Conservation (phyloP, 1,139 yeast species). For the Kodamaea anthophila region DNA sequence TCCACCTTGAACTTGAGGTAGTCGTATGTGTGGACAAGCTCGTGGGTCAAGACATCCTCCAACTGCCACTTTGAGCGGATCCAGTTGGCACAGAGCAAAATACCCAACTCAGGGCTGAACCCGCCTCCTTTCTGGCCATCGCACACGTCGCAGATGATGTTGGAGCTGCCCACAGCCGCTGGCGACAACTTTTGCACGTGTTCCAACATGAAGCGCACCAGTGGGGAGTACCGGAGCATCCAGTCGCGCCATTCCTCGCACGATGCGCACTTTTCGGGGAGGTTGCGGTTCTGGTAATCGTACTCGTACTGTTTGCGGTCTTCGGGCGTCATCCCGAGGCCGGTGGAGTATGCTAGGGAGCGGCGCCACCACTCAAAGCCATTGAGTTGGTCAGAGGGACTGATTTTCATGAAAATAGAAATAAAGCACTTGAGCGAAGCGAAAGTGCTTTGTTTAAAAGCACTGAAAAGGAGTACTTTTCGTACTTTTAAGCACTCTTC, state of each 20-base stretch:
- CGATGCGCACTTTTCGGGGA: conserved; percentile 29
- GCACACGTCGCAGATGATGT: conserved; percentile 78
- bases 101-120: conserved; percentile 84
- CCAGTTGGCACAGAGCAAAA: conserved; percentile 81
- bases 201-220: conserved; percentile 81
- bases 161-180: conserved; percentile 17
- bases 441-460: no score
- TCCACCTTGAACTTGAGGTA: conserved; percentile 81
- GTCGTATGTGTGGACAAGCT: conserved; percentile 89
- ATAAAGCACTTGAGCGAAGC: background rate
- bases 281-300: conserved; percentile 44
- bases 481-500: no score
- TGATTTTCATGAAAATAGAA: conserved; percentile 2
- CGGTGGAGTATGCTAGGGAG: conserved; percentile 65
- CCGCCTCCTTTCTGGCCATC: conserved; percentile 90
- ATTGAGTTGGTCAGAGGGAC: conserved; percentile 13
- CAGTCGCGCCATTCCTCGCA: conserved; percentile 72
- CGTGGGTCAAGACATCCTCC: conserved; percentile 90
- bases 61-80: conserved; percentile 72
- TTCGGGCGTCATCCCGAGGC: conserved; percentile 52
- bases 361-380: conserved; percentile 85
- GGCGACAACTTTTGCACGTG: conserved; percentile 56
- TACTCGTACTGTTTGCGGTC: conserved; percentile 55
- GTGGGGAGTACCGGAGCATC: conserved; percentile 76
- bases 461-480: no score